Base-by-base conservation (phyloP, 2,329 filamentous ascomycete genomes). In the Fusarium oxysporum region DNA sequence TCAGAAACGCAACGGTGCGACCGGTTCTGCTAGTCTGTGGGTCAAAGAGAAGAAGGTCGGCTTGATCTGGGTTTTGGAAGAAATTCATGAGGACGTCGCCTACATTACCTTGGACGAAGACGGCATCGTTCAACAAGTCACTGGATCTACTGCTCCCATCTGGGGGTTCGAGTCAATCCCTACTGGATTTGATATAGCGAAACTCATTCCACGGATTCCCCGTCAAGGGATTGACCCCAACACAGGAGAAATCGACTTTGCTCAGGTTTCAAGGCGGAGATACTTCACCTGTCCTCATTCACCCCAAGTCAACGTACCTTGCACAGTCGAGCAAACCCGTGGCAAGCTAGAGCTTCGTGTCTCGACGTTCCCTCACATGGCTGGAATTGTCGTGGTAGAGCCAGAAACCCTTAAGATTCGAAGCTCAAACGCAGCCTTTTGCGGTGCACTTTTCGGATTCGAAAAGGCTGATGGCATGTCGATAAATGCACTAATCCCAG, bases 41-140 rank as follows among this genome's bases (percentile, higher is more conserved):
- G 96, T 99, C 7, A 99, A 99, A 84, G 96, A 99, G 82, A 99
- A 99, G 82, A 90, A 92, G 54, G 91, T 94, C 58, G 95, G 96
- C 14, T 84, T 99, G 67, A 98, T 99, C 68, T 99, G 96, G 96
- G 96, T 99, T 13, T 84, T 99, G 5, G 96, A 99, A 81, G 96
- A 99, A 82, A 98, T 99, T 68, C 94, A 96, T 62, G 96, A 99
- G 82, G 95, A 99, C 80, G 92, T 96, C 43, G 95, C 93, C 8
- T 89, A 90, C 68, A 83, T 99, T 47, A 88, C 86, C 16, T 87
- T 97, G 25, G 93, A 97, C 78, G 92, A 95, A 63, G 91, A 94
- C 33, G 95, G 94, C 45, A 87, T 88, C 47, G 89, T 98, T 23
- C 87, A 90, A 33, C 90, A 88, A 57, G 87, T 93, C 41, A 87